Evolutionary conservation across 2,329 filamentous ascomycete genomes (phyloP), one percentile per base, ranked within the genome.

Genomic region (Hymenoscyphus occultus): DNA sequence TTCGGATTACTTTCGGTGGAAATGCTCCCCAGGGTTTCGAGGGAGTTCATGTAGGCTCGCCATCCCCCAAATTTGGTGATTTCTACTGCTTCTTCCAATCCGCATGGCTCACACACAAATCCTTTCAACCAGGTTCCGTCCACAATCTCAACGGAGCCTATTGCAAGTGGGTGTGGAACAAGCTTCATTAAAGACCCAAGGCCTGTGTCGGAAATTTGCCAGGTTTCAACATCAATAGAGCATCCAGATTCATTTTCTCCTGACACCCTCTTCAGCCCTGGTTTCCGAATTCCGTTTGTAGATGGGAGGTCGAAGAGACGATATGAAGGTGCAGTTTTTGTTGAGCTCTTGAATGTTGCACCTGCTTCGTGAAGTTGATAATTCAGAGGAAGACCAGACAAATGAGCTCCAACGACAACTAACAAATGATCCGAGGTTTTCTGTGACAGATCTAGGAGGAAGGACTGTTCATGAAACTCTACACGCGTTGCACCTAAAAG

Each of bases 341-440:
- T 75, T 1, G 61, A 56, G 7, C 59, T 62, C 1, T 64, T 39
- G 1, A 78, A 62, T 1, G 56, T 64, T 0, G 74, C 77, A 1
- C 76, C 74, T 4, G 74, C 71, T 31, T 71, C 71, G 1, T 71
- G 65, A 6, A 78, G 73, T 59, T 78, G 76, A 19, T 74, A 74
- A 63, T 75, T 77, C 63, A 76, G 71, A 39, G 73, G 74, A 5
- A 78, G 75, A 0, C 76, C 77, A 0, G 71, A 67, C 14, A 79
- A 69, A 57, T 78, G 77, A 0, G 77, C 76, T 14, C 76, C 77
- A 12, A 78, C 75, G 4, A 78, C 73, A 6, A 75, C 77, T n/a
- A 78, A 1, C 6, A 13, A 51, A 19, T 40, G 31, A n/a, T 14
- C 16, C 3, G 16, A 35, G 5, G 22, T 32, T 22, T 39, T 19